Base-by-base conservation (phyloP, 371 early-diverging fungal genomes). In the Cokeromyces recurvatus region DNA sequence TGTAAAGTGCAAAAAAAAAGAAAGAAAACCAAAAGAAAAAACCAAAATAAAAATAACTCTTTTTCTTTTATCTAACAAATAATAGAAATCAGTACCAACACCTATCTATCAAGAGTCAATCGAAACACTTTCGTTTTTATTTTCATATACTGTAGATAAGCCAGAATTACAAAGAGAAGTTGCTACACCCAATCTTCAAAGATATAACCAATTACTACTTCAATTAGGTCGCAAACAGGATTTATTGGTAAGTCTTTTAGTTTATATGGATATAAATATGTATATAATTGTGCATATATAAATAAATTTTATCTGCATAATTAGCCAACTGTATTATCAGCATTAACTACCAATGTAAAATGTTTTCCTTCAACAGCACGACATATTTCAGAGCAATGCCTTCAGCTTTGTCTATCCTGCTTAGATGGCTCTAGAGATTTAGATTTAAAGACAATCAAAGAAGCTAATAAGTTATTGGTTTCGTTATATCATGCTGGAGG, bases 131-230 rank as follows among this genome's bases (percentile, higher is more conserved):
- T 64, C 71, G 0, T 66, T 62, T 21, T 31, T 83, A 16, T 79
- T 79, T 44, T 55, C 55, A 11, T 75, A 70, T 40, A 76, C 79
- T 0, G 53, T 52, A 24, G 68, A 74, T 40, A 75, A 71, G 34
- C 74, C 77, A 7, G 81, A 83, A 42, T 44, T 83, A 38, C 78
- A 81, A 45, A 67, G 78, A 48, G 83, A 83, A 53, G 53, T 83
- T 20, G 73, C 78, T 2, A 59, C 68, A 9, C 75, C 74, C 19
- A 68, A 66, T 38, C 43, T 83, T 22, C 78, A 75, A 23, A 62
- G 73, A 21, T 80, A 77, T 41, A 71, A 79, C 45, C 68, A 71
- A 38, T 53, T 67, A 24, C 39, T 81, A 27, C 38, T 81, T 35
- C 57, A 56, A 21, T 58, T 76, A 27, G 68, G 64, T 34, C 64